Conservation (phyloP, 352 stramenopile genomes). For the Saprolegnia diclina region DNA sequence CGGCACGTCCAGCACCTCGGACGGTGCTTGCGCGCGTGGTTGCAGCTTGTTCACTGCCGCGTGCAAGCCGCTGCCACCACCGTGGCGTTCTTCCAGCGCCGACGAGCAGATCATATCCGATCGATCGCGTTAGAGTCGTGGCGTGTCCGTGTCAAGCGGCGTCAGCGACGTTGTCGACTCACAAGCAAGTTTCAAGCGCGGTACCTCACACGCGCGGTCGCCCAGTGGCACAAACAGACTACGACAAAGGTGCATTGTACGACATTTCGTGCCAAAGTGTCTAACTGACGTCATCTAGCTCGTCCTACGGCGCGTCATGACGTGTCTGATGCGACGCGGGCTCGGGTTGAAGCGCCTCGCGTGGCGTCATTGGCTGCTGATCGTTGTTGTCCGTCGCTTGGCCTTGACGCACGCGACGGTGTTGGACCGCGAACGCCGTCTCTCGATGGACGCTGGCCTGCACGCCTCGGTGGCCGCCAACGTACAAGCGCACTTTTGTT, state of each 20-base stretch:
- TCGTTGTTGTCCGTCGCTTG: background rate
- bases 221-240: background rate
- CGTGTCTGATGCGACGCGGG: background rate
- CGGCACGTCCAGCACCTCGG: background rate
- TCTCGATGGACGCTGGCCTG: background rate
- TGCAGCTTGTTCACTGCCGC: background rate
- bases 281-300: background rate
- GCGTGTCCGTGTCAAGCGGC: no score
- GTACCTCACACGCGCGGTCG: background rate
- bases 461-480: background rate
- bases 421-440: background rate
- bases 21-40: background rate
- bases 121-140: no score
- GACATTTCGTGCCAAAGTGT: no score
- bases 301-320: background rate
- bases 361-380: slow-evolving; percentile 6
- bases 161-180: no score
- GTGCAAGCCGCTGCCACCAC: no score
- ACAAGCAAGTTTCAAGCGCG: background rate
- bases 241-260: background rate
- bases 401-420: background rate
- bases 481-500: background rate
- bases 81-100: no score
- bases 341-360: background rate
- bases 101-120: no score